Evolutionary conservation across 176 grass and related monocot genomes (phyloP).

Genomic region (Aegilops bicornis): DNA sequence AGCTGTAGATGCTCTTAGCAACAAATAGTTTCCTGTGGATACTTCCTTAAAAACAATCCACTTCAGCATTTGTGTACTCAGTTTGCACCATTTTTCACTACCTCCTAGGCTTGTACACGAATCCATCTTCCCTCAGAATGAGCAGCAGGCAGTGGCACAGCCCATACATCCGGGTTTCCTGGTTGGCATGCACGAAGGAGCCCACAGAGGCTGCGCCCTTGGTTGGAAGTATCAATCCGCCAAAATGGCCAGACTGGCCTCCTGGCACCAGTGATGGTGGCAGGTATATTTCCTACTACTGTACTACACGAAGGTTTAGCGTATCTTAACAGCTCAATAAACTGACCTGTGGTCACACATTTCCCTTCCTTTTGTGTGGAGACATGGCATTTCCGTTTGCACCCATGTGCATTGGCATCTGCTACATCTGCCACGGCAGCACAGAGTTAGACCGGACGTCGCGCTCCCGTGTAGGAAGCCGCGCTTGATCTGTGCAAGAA

Average conservation of each 20-base stretch:
- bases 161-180: slow-evolving; percentile 8
- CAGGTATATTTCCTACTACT: neutral
- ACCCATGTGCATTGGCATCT: neutral
- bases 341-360: slow-evolving; percentile 8
- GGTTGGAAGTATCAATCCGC: neutral
- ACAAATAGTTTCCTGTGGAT: too few relatives aligned
- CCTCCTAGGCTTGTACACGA: neutral
- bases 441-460: neutral
- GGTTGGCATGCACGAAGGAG: neutral
- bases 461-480: neutral
- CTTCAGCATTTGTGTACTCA: neutral
- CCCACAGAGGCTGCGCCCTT: neutral
- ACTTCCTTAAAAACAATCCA: neutral
- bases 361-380: neutral
- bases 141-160: neutral
- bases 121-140: neutral
- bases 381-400: neutral
- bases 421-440: neutral
- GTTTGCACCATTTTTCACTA: neutral
- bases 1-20: too few relatives aligned
- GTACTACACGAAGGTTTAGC: neutral
- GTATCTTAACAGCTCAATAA: neutral
- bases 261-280: neutral
- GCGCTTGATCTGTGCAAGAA: neutral
- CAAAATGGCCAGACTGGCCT: slow-evolving; percentile 14